Evolutionary conservation across 2,329 filamentous ascomycete species (phyloP).

Genomic region (Cercospora sesami): DNA sequence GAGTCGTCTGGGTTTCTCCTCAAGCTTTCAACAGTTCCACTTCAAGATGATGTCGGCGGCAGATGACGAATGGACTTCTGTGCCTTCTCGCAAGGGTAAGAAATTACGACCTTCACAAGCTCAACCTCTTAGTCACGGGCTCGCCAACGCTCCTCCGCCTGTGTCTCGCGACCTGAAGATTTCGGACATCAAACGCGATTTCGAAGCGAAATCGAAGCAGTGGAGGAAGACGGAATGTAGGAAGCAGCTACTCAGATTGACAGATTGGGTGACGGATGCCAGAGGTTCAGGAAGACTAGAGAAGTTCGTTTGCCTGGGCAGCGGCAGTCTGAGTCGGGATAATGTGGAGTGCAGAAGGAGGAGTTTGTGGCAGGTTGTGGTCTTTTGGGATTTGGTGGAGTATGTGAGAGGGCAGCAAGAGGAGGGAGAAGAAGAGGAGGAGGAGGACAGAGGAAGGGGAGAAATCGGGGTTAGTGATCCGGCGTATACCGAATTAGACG

Average conservation of each 20-base stretch:
- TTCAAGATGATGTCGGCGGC: background rate
- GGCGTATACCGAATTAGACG: conserved; percentile 33
- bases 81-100: conserved; percentile 12
- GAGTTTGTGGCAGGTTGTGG: conserved; percentile 37
- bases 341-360: conserved; percentile 34
- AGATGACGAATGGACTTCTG: conserved; percentile 20
- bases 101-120: background rate
- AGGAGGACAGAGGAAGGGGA: conserved; percentile 17
- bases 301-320: conserved; percentile 36
- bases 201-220: conserved; percentile 23
- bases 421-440: background rate
- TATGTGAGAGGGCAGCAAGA: background rate
- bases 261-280: conserved; percentile 19
- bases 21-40: background rate
- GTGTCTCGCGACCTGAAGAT: conserved; percentile 25
- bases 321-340: conserved; percentile 36
- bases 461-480: conserved; percentile 39
- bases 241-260: conserved; percentile 20
- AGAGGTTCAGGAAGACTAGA: conserved; percentile 30
- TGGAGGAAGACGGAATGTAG: conserved; percentile 32
- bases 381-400: conserved; percentile 34
- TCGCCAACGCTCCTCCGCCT: background rate
- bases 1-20: background rate
- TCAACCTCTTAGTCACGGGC: background rate
- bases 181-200: conserved; percentile 25